These are phyloP conservation scores for Puccinia hordei DNA, from an alignment of 1,284 basidiomycete species.

Conservation along the genomic window DNA sequence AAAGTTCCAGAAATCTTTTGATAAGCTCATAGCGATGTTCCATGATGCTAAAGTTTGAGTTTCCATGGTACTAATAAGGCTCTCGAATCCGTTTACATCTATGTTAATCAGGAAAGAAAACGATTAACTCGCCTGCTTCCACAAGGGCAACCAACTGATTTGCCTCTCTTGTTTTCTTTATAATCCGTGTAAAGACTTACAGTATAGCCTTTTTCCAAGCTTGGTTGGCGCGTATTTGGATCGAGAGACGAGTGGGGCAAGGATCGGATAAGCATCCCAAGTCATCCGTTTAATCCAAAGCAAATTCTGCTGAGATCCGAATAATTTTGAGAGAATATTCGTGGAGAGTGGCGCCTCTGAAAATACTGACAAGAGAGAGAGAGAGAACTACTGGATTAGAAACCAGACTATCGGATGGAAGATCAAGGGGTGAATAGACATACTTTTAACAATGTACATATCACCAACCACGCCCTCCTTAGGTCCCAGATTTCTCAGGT, in stretches of 20 bases:
- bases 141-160: background rate
- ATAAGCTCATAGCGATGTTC: slow-evolving; percentile 35
- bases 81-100: slow-evolving; percentile 47
- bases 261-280: slow-evolving; percentile 62
- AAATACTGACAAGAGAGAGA: slow-evolving; percentile 93
- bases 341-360: slow-evolving; percentile 70
- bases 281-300: slow-evolving; percentile 82
- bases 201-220: slow-evolving; percentile 27
- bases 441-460: slow-evolving; percentile 52
- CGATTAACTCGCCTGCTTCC: background rate
- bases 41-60: slow-evolving; percentile 34
- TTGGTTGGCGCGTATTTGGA: slow-evolving; percentile 19
- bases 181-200: slow-evolving; percentile 1
- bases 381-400: slow-evolving; percentile 66
- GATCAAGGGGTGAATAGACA: background rate
- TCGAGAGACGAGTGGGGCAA: slow-evolving; percentile 2
- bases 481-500: slow-evolving; percentile 68
- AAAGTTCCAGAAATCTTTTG: slow-evolving; percentile 36
- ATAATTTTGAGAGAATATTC: slow-evolving; percentile 69
- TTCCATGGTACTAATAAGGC: slow-evolving; percentile 44
- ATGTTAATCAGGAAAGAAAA: background rate
- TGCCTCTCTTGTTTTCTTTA: too few species aligned
- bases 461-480: slow-evolving; percentile 55
- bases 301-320: slow-evolving; percentile 66
- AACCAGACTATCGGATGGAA: too few species aligned